Conservation (phyloP, 2,329 filamentous ascomycete species). For the Dactylella cylindrospora region DNA sequence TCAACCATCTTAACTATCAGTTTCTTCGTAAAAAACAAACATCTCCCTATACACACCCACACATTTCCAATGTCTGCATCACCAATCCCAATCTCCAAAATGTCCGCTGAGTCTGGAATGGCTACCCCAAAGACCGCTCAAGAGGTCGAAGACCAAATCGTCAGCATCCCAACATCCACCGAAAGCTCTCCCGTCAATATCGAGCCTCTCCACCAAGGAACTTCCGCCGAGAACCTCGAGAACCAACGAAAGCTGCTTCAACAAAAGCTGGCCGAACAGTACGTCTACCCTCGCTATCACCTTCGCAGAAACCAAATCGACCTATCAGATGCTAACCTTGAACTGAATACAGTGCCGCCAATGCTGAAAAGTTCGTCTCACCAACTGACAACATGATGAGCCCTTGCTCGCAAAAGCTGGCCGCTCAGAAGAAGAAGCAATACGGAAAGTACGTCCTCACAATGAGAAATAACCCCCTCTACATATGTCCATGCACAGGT, state of each 20-base stretch:
- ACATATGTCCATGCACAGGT: background rate
- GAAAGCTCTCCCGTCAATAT: slow-evolving; percentile 19
- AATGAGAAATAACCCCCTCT: background rate
- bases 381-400: slow-evolving; percentile 89
- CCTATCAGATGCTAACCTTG: slow-evolving; percentile 29
- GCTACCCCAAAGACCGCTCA: slow-evolving; percentile 12
- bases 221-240: slow-evolving; percentile 58
- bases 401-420: slow-evolving; percentile 80
- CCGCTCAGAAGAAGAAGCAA: slow-evolving; percentile 76
- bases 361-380: slow-evolving; percentile 67
- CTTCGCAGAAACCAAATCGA: slow-evolving; percentile 1
- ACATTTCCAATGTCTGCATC: slow-evolving; percentile 28
- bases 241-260: slow-evolving; percentile 75
- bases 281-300: slow-evolving; percentile 50
- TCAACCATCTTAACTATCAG: background rate
- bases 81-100: slow-evolving; percentile 37
- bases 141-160: slow-evolving; percentile 27
- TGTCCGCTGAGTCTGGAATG: slow-evolving; percentile 19
- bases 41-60: background rate
- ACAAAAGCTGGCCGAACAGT: slow-evolving; percentile 71
- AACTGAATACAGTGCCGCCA: slow-evolving; percentile 52
- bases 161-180: slow-evolving; percentile 19
- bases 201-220: slow-evolving; percentile 35
- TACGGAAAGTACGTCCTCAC: slow-evolving; percentile 68
- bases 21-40: background rate